Evolutionary conservation across 2,329 filamentous ascomycete species (phyloP).

Genomic region (Colletotrichum tropicicola): DNA sequence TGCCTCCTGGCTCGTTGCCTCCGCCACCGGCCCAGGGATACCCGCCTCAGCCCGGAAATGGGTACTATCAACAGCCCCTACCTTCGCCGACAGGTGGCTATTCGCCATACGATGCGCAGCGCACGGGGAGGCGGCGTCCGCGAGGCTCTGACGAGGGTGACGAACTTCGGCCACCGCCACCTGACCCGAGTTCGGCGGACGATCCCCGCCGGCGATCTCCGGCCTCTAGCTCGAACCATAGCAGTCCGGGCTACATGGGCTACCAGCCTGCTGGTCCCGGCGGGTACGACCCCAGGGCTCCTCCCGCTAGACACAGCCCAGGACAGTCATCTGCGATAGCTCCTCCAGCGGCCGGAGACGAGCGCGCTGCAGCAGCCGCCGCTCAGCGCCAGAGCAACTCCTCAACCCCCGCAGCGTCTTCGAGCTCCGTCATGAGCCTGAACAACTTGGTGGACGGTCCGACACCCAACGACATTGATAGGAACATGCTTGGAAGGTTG

Average conservation of each 20-base stretch:
- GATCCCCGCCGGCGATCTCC: conserved; percentile 62
- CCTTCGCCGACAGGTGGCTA: conserved; percentile 55
- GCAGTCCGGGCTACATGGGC: conserved; percentile 50
- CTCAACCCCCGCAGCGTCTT: conserved; percentile 37
- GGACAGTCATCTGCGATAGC: conserved; percentile 46
- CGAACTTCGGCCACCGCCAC: conserved; percentile 55
- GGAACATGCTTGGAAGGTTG: conserved; percentile 62
- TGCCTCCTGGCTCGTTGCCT: conserved; percentile 41
- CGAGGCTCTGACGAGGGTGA: conserved; percentile 51
- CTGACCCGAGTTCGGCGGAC: conserved; percentile 49
- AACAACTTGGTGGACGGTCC: conserved; percentile 58
- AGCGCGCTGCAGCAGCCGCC: conserved; percentile 46
- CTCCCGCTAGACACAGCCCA: conserved; percentile 46
- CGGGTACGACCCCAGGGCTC: conserved; percentile 21
- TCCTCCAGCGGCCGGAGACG: conserved; percentile 42
- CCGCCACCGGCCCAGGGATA: conserved; percentile 23
- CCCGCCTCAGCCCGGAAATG: conserved; percentile 32
- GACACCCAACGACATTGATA: conserved; percentile 58
- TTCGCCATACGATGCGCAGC: conserved; percentile 47
- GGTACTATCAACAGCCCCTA: conserved; percentile 50
- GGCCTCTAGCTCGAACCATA: conserved; percentile 56
- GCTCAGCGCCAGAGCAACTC: conserved; percentile 46
- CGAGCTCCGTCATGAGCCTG: conserved; percentile 60
- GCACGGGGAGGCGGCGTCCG: conserved; percentile 46
- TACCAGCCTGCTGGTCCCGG: conserved; percentile 16